phyloP scores from a whole-genome alignment of 257 asterid genomes.

The Solanum chaucha region DNA sequence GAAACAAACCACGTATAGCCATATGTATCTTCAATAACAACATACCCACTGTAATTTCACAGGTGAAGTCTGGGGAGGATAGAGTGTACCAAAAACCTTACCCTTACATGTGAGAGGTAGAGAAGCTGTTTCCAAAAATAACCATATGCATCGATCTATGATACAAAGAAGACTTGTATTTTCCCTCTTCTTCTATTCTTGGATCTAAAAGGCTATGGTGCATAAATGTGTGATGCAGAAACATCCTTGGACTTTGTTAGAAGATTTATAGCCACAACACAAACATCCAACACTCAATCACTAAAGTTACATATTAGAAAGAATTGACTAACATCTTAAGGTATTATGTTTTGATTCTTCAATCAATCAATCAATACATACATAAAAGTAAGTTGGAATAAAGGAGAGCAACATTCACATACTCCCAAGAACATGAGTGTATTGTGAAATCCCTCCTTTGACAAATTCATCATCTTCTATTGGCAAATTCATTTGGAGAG shows the following conservation, averaged over 20 bases:
- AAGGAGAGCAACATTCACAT: not conserved
- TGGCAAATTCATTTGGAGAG: too few species aligned
- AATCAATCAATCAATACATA: too few species aligned
- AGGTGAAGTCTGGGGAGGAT: too few species aligned
- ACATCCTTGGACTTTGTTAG: not conserved
- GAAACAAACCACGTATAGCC: too few species aligned
- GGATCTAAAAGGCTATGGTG: not conserved
- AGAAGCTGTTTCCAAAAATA: not conserved
- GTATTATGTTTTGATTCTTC: not conserved
- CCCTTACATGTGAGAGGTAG: not conserved
- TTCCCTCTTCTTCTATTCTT: too few species aligned
- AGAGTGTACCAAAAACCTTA: not conserved
- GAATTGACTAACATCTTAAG: too few species aligned
- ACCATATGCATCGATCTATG: too few species aligned
- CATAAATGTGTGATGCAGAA: not conserved
- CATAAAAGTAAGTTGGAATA: not conserved
- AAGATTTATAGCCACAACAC: not conserved
- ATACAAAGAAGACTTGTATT: too few species aligned
- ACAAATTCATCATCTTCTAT: too few species aligned
- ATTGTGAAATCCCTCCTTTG: too few species aligned
- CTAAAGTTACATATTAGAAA: not conserved
- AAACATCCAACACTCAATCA: not conserved
- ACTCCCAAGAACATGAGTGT: not conserved
- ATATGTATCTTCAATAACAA: not conserved
- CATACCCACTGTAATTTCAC: not conserved